Conservation (phyloP, 306 rosid genomes). For the Purshia tridentata region DNA sequence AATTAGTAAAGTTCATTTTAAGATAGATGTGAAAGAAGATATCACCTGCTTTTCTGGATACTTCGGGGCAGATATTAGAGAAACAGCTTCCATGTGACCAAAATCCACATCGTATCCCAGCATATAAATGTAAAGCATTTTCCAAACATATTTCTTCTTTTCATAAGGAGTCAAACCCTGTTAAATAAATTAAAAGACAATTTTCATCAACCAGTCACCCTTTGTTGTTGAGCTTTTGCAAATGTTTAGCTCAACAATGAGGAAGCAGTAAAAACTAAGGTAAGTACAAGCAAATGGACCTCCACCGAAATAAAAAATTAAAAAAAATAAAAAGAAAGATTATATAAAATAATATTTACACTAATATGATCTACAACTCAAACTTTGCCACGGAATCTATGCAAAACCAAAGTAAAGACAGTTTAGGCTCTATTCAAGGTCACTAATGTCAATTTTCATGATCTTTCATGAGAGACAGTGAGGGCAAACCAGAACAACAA, state of each 20-base stretch:
- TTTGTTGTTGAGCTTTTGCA: conserved; percentile 3
- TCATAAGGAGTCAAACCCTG: conserved; percentile 94
- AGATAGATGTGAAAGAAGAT: not conserved
- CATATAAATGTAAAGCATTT: conserved; percentile 96
- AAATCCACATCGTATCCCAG: conserved; percentile 99
- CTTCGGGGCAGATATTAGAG: conserved; percentile 98
- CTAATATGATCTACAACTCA: not conserved
- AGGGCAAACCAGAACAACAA: not conserved
- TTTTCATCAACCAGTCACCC: conserved; percentile 6
- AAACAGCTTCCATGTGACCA: conserved; percentile 99
- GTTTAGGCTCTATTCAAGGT: not conserved
- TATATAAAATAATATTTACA: not conserved
- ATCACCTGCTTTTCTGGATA: conserved; percentile 98
- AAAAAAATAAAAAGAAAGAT: not conserved
- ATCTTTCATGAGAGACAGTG: not conserved
- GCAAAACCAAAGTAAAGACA: not conserved
- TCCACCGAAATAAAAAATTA: not conserved
- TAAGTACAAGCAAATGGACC: not conserved
- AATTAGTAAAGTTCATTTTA: not conserved
- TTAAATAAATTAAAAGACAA: conserved; percentile 28
- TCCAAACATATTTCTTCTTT: conserved; percentile 99
- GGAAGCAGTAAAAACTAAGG: not conserved
- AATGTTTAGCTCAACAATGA: not conserved
- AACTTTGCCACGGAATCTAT: not conserved
- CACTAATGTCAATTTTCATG: not conserved